Evolutionary conservation across 1,284 basidiomycete species (phyloP), one percentile per base, ranked within the genome.

Genomic region (Cryptococcus wingfieldii): DNA sequence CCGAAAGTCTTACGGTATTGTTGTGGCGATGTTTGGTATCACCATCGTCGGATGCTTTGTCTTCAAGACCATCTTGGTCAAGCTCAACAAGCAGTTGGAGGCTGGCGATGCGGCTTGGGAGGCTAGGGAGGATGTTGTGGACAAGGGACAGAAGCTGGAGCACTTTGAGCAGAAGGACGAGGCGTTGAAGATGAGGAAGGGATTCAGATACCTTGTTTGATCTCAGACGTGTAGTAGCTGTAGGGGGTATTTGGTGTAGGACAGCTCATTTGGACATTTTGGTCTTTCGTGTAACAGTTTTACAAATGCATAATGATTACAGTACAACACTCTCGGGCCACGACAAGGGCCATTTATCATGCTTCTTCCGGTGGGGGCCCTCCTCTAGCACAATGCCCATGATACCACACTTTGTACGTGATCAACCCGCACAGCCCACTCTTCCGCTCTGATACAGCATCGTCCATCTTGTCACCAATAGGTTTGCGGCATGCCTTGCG

Each of bases 131-230:
- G 66, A 68, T 19, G 67, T 59, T 4, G 47, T 46, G 19, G 58
- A 61, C 47, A 77, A 66, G 46, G 78, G 79, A 50, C 81, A 83
- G 54, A 72, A 72, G 49, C 66, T 74, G 1, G 77, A 78, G 44
- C 67, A 69, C 45, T 46, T 70, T 28, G 68, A 69, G 56, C 55
- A 38, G 46, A 54, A 59, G 51, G 76, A 79, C 55, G 76, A 79
- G 50, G 77, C 77, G 4, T 51, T 78, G 42, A 69, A 67, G 50
- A 70, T 76, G 51, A 77, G 68, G 61, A 69, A 68, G 55, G 78
- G 78, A 0, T 80, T 81, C 74, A 69, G 79, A 48, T 80, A 80
- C 56, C 66, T 81, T 13, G 54, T 71, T 14, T 70, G 67, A 39
- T n/a, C 38, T 27, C 16, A 16, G 7, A 38, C 41, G n/a, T 42